Evolutionary conservation across 2,329 filamentous ascomycete genomes (phyloP).

Genomic region (Tympanopsis confertula): DNA sequence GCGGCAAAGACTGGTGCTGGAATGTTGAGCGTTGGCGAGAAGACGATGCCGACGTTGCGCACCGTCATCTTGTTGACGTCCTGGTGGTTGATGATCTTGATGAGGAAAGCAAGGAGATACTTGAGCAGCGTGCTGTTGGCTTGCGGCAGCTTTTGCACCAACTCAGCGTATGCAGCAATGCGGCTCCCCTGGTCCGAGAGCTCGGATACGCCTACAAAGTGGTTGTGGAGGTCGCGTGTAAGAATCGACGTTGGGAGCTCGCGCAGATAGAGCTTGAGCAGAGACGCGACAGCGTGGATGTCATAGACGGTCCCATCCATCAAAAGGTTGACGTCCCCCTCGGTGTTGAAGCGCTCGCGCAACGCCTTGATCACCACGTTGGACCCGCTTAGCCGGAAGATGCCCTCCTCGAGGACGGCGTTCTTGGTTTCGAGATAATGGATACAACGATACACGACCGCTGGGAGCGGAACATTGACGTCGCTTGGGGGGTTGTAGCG

Average conservation of each 20-base stretch:
- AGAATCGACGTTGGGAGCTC: constrained; percentile 89
- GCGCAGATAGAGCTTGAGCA: constrained; percentile 86
- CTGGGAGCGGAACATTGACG: constrained; percentile 66
- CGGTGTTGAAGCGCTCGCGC: constrained; percentile 82
- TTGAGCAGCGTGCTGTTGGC: constrained; percentile 73
- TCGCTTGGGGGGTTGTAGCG: constrained; percentile 65
- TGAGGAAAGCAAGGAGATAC: constrained; percentile 77
- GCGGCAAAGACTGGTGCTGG: constrained; percentile 87
- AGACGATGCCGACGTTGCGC: constrained; percentile 93
- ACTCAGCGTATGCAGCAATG: constrained; percentile 60
- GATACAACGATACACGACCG: constrained; percentile 89
- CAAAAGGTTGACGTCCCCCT: constrained; percentile 81
- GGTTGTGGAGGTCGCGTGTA: constrained; percentile 77
- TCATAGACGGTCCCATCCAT: constrained; percentile 79
- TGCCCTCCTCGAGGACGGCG: constrained; percentile 78
- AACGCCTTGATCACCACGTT: constrained; percentile 87
- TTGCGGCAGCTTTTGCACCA: constrained; percentile 72
- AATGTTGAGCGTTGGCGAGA: constrained; percentile 93
- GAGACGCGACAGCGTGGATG: constrained; percentile 86
- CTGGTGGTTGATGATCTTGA: constrained; percentile 82
- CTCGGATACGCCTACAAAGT: constrained; percentile 78
- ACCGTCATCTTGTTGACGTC: constrained; percentile 96
- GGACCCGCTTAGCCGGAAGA: constrained; percentile 93
- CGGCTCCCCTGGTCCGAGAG: constrained; percentile 66
- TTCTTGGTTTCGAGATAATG: constrained; percentile 80